Percentiles rank a stretch among this genome's conserved stretches.
Conservation (phyloP, 371 early-diverging fungal genomes). For the Nematocida homosporus region DNA sequence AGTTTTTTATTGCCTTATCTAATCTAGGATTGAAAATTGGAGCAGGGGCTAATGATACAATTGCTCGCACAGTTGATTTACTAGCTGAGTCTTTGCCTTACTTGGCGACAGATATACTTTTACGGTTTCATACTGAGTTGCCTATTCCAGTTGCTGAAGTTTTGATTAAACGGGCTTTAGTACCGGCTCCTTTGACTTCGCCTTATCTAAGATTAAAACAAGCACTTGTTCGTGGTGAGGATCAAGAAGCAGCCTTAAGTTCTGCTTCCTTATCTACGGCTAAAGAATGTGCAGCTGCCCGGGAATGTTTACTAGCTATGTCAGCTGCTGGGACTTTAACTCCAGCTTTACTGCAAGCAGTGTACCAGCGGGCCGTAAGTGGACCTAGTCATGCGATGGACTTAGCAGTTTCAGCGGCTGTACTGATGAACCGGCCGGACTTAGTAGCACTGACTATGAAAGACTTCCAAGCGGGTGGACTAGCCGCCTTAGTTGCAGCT, state of each 20-base stretch:
- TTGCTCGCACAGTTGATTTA: background rate
- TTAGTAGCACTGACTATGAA: conserved; percentile 22
- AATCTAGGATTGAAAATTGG: background rate
- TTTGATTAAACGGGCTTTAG: conserved; percentile 1
- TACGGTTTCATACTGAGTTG: background rate
- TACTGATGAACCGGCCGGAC: conserved; percentile 29
- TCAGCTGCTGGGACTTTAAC: background rate
- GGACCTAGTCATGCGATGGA: conserved; percentile 29
- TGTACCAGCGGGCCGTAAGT: conserved; percentile 26
- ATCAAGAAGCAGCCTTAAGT: background rate
- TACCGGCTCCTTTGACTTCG: background rate
- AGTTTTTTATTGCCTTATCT: conserved; percentile 6
- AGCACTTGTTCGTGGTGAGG: background rate
- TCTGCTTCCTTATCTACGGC: conserved; percentile 4
- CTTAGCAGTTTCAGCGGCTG: conserved; percentile 33
- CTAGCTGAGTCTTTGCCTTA: conserved; percentile 1
- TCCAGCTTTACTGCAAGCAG: background rate
- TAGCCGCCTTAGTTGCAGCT: conserved; percentile 44
- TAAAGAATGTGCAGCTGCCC: conserved; percentile 36
- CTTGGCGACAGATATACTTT: conserved; percentile 7
- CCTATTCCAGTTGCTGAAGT: conserved; percentile 10
- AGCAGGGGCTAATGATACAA: conserved; percentile 4
- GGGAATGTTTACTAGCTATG: conserved; percentile 20
- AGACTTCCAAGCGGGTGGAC: conserved; percentile 44
- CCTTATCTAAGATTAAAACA: conserved; percentile 39